Evolutionary conservation across 2,329 filamentous ascomycete genomes (phyloP), one percentile per base, ranked within the genome.

Genomic region (Teratosphaeria viscida): DNA sequence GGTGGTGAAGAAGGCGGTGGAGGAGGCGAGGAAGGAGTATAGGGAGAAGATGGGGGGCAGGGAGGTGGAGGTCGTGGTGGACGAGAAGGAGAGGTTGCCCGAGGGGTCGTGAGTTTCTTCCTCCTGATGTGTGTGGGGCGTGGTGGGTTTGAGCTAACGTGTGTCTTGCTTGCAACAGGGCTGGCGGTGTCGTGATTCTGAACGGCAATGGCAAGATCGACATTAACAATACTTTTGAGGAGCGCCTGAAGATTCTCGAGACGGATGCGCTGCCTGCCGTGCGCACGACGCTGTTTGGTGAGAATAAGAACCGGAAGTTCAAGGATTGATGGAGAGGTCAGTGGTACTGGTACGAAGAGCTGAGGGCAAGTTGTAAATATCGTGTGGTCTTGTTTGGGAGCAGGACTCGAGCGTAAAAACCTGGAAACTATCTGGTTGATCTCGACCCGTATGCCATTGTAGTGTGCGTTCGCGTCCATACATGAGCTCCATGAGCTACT

Each of bases 191-290:
- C 60, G 74, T 83, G 60, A 85, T 99, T 65, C 77, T 95, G 59
- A 90, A 92, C 65, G 87, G 88, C 66, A 82, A 81, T 65, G 94
- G 94, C 73, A 96, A 92, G 82, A 97, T 99, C 73, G 91, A 96
- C 70, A 92, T 99, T 76, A 92, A 96, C 83, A 97, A 99, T 81
- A 97, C 94, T 59, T 89, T 97, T 67, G 94, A 97, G 74, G 89
- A 95, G 73, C 86, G 94, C 66, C 81, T 99, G 75, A 84, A 83
- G 70, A 81, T 97, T 62, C 84, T 97, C 65, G 88, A 96, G 77
- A 86, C 87, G 60, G 88, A 89, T 66, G 89, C 90, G 57, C 83
- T 96, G 60, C 94, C 94, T 14, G 85, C 85, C 53, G 86, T 99
- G 70, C 84, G 94, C 71, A 84, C 88, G 74, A 88, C 88, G 16